These are phyloP conservation scores for Cutaneotrichosporon cutaneum DNA, from an alignment of 1,284 basidiomycete species.

Conservation along the genomic window DNA sequence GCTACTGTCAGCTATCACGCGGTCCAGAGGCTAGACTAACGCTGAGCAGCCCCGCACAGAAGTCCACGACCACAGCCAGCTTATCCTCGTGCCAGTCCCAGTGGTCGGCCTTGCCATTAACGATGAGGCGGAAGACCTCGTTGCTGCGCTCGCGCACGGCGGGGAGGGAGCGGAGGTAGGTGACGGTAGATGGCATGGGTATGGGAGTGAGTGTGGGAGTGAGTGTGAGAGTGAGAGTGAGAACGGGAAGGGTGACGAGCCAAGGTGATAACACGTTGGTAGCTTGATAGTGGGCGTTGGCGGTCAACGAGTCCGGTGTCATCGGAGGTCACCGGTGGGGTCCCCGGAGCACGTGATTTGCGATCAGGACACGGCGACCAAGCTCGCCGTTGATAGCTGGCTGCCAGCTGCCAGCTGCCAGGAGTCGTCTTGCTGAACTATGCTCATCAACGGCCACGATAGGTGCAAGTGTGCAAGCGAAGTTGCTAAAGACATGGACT, in stretches of 20 bases:
- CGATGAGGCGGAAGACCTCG: constrained; percentile 73
- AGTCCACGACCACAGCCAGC: constrained; percentile 70
- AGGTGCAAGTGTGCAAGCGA: too few relatives aligned
- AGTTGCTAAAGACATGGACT: too few relatives aligned
- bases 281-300: not conserved
- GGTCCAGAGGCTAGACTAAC: constrained; percentile 55
- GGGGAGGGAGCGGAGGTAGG: constrained; percentile 79
- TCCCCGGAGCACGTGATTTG: constrained; percentile 4
- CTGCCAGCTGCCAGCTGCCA: too few relatives aligned
- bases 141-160: constrained; percentile 81
- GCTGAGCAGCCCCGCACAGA: constrained; percentile 77
- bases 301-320: not conserved
- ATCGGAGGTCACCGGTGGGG: constrained; percentile 2
- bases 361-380: not conserved
- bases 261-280: not conserved
- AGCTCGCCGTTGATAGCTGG: too few relatives aligned
- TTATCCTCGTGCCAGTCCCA: constrained; percentile 80
- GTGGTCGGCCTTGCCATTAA: constrained; percentile 71
- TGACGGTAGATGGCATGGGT: constrained; percentile 1
- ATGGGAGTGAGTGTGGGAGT: not conserved
- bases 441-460: too few relatives aligned
- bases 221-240: constrained; percentile 1
- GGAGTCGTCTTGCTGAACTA: too few relatives aligned
- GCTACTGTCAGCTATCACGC: constrained; percentile 53
- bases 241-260: not conserved